Evolutionary conservation across 2,329 filamentous ascomycete species (phyloP).

Genomic region (Nemania sp.): DNA sequence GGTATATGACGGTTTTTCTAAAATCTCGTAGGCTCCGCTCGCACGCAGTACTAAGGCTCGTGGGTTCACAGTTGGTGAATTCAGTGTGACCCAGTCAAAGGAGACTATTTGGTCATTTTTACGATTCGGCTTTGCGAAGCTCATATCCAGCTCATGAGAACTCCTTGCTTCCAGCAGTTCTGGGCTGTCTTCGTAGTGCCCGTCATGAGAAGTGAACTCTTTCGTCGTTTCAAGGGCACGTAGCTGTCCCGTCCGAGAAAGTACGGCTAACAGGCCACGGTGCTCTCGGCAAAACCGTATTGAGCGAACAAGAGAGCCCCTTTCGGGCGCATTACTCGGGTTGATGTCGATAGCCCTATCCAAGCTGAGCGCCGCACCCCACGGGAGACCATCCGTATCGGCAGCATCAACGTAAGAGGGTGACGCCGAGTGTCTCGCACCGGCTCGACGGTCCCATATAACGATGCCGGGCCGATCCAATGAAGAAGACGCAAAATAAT

Average conservation of each 20-base stretch:
- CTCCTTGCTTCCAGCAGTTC: conserved; percentile 62
- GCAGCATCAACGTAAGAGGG: conserved; percentile 59
- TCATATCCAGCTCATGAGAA: conserved; percentile 65
- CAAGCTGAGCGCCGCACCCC: conserved; percentile 63
- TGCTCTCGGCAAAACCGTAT: conserved; percentile 66
- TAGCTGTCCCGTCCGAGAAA: conserved; percentile 66
- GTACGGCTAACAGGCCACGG: conserved; percentile 61
- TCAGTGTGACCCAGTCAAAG: conserved; percentile 68
- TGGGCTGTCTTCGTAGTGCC: conserved; percentile 51
- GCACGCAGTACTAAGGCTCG: conserved; percentile 63
- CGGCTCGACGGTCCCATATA: conserved; percentile 76
- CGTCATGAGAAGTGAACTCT: conserved; percentile 51
- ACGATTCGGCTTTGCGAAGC: conserved; percentile 54
- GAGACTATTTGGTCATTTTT: conserved; percentile 66
- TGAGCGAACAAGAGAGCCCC: conserved; percentile 63
- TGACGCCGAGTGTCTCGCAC: conserved; percentile 55
- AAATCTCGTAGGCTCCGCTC: conserved; percentile 63
- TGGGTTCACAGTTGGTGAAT: conserved; percentile 57
- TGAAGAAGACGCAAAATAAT: conserved; percentile 82
- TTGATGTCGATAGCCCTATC: conserved; percentile 61
- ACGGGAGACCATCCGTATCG: conserved; percentile 63
- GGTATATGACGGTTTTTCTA: conserved; percentile 63
- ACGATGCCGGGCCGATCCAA: conserved; percentile 74
- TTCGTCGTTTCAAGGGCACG: conserved; percentile 62
- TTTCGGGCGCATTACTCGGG: conserved; percentile 55